Conservation (phyloP, 2,329 filamentous ascomycete species). For the Microdochium nivale region DNA sequence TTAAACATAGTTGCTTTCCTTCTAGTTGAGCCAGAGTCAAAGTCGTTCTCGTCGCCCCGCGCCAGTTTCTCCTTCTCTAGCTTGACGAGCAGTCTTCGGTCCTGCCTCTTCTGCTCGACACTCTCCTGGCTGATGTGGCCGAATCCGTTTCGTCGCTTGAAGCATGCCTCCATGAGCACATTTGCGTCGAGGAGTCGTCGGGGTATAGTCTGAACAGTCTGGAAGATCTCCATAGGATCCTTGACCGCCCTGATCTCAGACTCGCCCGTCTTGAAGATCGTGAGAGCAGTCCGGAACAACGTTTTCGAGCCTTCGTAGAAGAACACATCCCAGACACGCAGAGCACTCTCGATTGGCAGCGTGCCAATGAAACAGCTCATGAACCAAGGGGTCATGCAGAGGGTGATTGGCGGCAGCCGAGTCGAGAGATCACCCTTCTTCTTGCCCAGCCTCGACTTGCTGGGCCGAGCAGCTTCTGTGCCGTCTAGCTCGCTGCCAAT, state of each 20-base stretch:
- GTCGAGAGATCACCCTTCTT: slow-evolving; percentile 30
- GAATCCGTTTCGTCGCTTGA: slow-evolving; percentile 71
- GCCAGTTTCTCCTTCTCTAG: slow-evolving; percentile 31
- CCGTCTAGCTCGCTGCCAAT: slow-evolving; percentile 70
- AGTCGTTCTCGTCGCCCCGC: slow-evolving; percentile 8
- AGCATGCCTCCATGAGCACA: slow-evolving; percentile 71
- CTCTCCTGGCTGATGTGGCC: slow-evolving; percentile 72
- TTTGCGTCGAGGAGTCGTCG: slow-evolving; percentile 77
- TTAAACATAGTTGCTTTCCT: neutral
- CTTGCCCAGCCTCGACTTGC: slow-evolving; percentile 27
- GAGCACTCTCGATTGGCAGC: slow-evolving; percentile 80
- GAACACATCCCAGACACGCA: slow-evolving; percentile 91
- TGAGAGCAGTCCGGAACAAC: slow-evolving; percentile 82
- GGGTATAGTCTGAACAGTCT: slow-evolving; percentile 82
- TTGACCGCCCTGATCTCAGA: slow-evolving; percentile 66
- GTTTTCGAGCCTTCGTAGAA: slow-evolving; percentile 95
- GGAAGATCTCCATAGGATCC: slow-evolving; percentile 93
- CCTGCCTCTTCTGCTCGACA: slow-evolving; percentile 67
- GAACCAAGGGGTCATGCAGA: slow-evolving; percentile 94
- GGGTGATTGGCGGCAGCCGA: slow-evolving; percentile 76
- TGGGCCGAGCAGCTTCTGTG: slow-evolving; percentile 22
- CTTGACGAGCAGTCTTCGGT: slow-evolving; percentile 48
- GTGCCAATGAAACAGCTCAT: slow-evolving; percentile 96
- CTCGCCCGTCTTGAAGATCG: slow-evolving; percentile 86
- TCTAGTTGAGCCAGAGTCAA: neutral